Evolutionary conservation across 345 rosid genomes (phyloP), one percentile per base, ranked within the genome.

Genomic region (rapeseed (Brassica napus)): DNA sequence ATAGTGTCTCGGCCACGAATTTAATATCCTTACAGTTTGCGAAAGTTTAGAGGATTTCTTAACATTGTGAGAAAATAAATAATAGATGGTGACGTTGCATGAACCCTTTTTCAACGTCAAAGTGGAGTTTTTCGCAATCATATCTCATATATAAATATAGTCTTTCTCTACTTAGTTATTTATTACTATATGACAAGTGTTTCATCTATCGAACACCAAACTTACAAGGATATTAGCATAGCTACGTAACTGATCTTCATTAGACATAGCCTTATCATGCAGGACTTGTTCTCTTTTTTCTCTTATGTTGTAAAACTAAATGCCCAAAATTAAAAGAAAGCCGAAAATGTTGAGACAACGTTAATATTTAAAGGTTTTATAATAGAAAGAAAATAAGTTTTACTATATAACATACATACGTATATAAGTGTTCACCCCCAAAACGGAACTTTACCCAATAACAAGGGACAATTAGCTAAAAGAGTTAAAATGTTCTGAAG

Each of bases 171-270:
- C 37, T 32, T 32, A 1, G 8, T 42, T 42, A 10, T 42, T 42
- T 39, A 55, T 62, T 26, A 42, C 7, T 35, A 16, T 37, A 26
- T 65, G 72, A 78, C 77, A 72, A 72, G 62, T 65, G 49, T 65
- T 65, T 26, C 18, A 39, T 65, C 4, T 28, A 5, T 49, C 30
- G 65, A 62, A n/a, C 12, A 21, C 23, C 6, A 32, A 62, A 64
- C 44, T 54, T 1, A 32, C 10, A 30, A 77, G 8, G 34, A 64
- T 35, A 6, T 39, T 24, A 35, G 11, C 4, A 37, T 55, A 47
- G 72, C 66, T 78, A 78, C 77, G 39, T 78, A 78, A 72, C 71
- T 55, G 31, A 78, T 77, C 34, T 37, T 55, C 32, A 6, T 65
- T 55, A 57, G 61, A 57, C 49, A 28, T 32, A 71, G 16, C 67